These are phyloP conservation scores for Leccinum uliginosum DNA, from an alignment of 768 basidiomycete species.

Conservation along the genomic window DNA sequence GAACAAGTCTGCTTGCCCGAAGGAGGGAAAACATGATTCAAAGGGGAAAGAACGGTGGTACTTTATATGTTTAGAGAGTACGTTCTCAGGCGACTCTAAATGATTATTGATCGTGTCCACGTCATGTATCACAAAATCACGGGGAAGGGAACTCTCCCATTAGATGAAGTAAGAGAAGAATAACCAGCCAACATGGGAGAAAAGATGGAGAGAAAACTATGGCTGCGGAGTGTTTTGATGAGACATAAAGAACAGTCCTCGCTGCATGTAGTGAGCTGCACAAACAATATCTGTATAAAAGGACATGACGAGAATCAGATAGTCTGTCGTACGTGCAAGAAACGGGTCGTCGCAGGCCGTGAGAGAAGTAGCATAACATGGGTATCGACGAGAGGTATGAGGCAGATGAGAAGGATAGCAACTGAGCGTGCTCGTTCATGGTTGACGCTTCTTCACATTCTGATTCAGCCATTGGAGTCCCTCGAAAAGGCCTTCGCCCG, in stretches of 20 bases:
- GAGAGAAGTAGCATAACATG: conserved; percentile 32
- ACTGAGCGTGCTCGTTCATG: conserved; percentile 38
- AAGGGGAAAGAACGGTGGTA: not conserved
- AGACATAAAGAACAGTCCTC: conserved; percentile 12
- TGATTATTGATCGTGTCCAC: conserved; percentile 15
- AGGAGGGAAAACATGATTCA: conserved; percentile 29
- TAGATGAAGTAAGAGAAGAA: conserved; percentile 16
- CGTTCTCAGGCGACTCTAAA: conserved; percentile 1
- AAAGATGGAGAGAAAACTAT: conserved; percentile 10
- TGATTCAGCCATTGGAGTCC: conserved; percentile 97
- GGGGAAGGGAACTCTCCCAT: conserved; percentile 19
- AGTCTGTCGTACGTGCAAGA: conserved; percentile 35
- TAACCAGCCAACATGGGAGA: conserved; percentile 17
- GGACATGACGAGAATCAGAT: conserved; percentile 30
- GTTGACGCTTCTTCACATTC: conserved; percentile 92
- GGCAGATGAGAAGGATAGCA: conserved; percentile 23
- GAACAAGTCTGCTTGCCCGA: conserved; percentile 27
- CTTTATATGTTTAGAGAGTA: conserved; percentile 2
- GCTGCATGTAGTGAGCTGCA: conserved; percentile 18
- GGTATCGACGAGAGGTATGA: conserved; percentile 29
- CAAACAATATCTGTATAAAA: conserved; percentile 22
- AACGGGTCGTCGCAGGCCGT: conserved; percentile 31
- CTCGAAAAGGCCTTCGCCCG: conserved; percentile 95
- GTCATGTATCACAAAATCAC: conserved; percentile 21
- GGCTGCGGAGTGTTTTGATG: conserved; percentile 13